Conservation (phyloP, 2,329 filamentous ascomycete genomes). For the Myrmaecium sp. region DNA sequence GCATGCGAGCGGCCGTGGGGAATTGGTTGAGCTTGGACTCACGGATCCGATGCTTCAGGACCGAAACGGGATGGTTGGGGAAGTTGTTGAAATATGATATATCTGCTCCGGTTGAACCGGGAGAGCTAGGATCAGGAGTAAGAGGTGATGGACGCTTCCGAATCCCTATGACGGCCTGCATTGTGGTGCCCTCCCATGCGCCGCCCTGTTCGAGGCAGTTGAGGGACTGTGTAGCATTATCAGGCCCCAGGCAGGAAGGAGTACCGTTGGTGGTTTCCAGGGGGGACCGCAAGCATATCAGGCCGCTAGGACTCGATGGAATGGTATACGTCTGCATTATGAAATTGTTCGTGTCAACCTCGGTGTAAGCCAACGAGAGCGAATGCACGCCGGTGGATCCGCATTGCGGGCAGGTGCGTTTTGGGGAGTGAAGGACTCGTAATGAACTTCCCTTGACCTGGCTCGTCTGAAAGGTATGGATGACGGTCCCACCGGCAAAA, state of each 20-base stretch:
- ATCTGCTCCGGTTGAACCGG: too few species aligned
- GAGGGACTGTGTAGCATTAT: conserved; percentile 30
- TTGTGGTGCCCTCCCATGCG: conserved; percentile 44
- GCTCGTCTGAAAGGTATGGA: conserved; percentile 46
- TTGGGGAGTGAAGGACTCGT: conserved; percentile 39
- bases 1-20: neutral
- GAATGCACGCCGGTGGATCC: conserved; percentile 40
- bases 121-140: conserved; percentile 10
- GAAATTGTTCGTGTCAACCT: conserved; percentile 41
- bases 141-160: conserved; percentile 26
- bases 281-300: conserved; percentile 39
- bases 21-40: conserved; percentile 1
- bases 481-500: conserved; percentile 34
- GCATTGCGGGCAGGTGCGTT: conserved; percentile 33
- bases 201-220: conserved; percentile 45
- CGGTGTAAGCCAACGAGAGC: conserved; percentile 48
- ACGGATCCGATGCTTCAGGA: conserved; percentile 2
- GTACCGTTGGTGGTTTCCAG: conserved; percentile 8
- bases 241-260: conserved; percentile 17
- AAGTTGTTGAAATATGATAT: conserved; percentile 4
- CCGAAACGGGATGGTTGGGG: conserved; percentile 2
- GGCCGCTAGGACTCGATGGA: conserved; percentile 31
- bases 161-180: conserved; percentile 46
- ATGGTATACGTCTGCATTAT: conserved; percentile 47
- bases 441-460: conserved; percentile 42